These are phyloP conservation scores for Plectosphaerella cucumerina DNA, from an alignment of 2,329 filamentous ascomycete genomes.

Conservation along the genomic window DNA sequence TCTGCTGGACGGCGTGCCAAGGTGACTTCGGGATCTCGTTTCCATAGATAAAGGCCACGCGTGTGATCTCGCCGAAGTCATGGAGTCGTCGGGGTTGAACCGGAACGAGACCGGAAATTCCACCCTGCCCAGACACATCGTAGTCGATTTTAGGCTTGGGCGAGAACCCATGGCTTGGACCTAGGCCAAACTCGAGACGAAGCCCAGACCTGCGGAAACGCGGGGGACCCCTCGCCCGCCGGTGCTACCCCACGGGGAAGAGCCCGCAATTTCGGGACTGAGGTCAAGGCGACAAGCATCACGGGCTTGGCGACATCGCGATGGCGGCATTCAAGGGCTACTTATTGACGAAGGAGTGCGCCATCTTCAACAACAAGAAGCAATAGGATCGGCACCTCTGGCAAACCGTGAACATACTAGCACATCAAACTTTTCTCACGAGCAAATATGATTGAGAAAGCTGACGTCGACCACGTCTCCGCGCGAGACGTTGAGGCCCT, in stretches of 20 bases:
- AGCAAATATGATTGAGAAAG: not conserved
- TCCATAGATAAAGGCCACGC: too few species aligned
- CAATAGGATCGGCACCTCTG: not conserved
- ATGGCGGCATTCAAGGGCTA: not conserved
- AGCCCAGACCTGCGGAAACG: not conserved
- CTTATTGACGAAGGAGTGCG: not conserved
- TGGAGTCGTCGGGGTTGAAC: not conserved
- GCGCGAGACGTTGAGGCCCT: not conserved
- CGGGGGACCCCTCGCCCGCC: not conserved
- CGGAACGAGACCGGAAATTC: constrained; percentile 1
- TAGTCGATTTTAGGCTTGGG: not conserved
- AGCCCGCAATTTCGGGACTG: not conserved
- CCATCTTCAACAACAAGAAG: not conserved
- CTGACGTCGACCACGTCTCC: not conserved
- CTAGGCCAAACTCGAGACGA: not conserved
- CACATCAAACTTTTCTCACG: not conserved
- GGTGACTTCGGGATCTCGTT: too few species aligned
- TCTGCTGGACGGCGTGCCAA: too few species aligned
- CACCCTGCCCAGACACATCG: not conserved
- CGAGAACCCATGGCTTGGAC: not conserved
- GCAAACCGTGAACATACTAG: not conserved
- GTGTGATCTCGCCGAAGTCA: too few species aligned
- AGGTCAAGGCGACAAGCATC: not conserved
- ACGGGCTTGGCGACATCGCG: not conserved
- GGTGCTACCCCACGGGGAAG: not conserved